phyloP scores from a whole-genome alignment of 1,284 basidiomycete genomes.

The Tremellales sp. region DNA sequence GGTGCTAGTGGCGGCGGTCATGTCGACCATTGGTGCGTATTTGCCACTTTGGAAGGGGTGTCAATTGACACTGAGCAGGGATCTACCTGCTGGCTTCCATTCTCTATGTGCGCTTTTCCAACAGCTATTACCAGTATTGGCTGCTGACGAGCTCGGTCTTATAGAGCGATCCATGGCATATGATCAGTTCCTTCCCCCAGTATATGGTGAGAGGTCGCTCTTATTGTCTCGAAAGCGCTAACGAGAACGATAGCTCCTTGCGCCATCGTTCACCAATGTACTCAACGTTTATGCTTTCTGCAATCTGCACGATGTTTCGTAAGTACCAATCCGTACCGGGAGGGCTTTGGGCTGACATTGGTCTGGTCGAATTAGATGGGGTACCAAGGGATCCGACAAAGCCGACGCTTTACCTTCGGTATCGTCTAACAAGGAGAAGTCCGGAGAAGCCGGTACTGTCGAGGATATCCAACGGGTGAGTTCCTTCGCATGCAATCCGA shows the following conservation, averaged over 20 bases:
- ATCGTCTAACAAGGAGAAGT: constrained; percentile 73
- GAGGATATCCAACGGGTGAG: constrained; percentile 68
- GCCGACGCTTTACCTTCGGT: constrained; percentile 90
- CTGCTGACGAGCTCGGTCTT: constrained; percentile 5
- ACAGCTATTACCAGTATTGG: background rate
- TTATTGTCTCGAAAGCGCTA: background rate
- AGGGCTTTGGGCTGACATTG: background rate
- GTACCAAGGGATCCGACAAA: constrained; percentile 94
- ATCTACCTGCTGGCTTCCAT: constrained; percentile 80
- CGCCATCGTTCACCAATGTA: constrained; percentile 88
- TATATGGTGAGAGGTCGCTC: constrained; percentile 56
- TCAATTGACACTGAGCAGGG: constrained; percentile 46
- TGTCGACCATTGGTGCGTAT: constrained; percentile 72
- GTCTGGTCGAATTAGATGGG: constrained; percentile 62
- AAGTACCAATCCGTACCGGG: constrained; percentile 30
- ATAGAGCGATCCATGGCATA: constrained; percentile 96
- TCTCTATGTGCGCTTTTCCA: constrained; percentile 66
- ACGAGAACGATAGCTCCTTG: constrained; percentile 57
- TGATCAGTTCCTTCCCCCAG: constrained; percentile 94
- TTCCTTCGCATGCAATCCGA: background rate
- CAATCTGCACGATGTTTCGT: constrained; percentile 77
- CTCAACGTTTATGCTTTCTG: constrained; percentile 97
- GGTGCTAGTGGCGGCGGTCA: constrained; percentile 77
- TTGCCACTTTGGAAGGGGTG: too few relatives aligned
- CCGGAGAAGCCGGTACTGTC: constrained; percentile 69